These are phyloP conservation scores for Fusarium tanahbumbuense DNA, from an alignment of 2,329 filamentous ascomycete genomes.

Conservation along the genomic window DNA sequence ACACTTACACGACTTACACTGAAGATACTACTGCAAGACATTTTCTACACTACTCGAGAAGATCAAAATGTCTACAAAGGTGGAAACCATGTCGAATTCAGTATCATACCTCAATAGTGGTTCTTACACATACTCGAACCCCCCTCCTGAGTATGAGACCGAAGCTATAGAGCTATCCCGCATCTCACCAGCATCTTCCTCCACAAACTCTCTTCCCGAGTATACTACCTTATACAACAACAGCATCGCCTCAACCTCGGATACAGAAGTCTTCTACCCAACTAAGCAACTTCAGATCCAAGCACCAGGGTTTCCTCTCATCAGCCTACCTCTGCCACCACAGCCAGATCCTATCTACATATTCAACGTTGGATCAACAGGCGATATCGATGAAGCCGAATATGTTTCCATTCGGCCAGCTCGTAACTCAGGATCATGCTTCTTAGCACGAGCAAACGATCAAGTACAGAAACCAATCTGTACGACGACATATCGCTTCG, in stretches of 20 bases:
- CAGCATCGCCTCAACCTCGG: conserved; percentile 3
- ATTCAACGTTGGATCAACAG: conserved; percentile 55
- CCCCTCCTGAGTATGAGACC: conserved; percentile 48
- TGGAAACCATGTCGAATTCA: conserved; percentile 1
- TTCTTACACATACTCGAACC: conserved; percentile 29
- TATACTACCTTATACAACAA: conserved; percentile 39
- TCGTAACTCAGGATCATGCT: conserved; percentile 60
- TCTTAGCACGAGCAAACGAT: conserved; percentile 59
- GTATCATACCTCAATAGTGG: conserved; percentile 9
- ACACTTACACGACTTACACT: background rate
- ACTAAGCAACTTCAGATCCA: conserved; percentile 63
- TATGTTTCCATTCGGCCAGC: conserved; percentile 65
- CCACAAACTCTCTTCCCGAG: conserved; percentile 45
- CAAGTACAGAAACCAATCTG: conserved; percentile 54
- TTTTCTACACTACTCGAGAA: background rate
- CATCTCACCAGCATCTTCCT: conserved; percentile 44
- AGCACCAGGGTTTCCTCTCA: conserved; percentile 56
- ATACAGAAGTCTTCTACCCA: conserved; percentile 52
- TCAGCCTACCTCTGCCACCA: conserved; percentile 57
- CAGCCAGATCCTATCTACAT: conserved; percentile 56
- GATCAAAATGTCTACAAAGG: conserved; percentile 22
- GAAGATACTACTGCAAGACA: background rate
- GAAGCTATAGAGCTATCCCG: conserved; percentile 42
- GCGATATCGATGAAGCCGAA: conserved; percentile 54
- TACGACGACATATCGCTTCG: conserved; percentile 67